These are phyloP conservation scores for Candida parachauliodes DNA, from an alignment of 805 yeast species.

Conservation along the genomic window DNA sequence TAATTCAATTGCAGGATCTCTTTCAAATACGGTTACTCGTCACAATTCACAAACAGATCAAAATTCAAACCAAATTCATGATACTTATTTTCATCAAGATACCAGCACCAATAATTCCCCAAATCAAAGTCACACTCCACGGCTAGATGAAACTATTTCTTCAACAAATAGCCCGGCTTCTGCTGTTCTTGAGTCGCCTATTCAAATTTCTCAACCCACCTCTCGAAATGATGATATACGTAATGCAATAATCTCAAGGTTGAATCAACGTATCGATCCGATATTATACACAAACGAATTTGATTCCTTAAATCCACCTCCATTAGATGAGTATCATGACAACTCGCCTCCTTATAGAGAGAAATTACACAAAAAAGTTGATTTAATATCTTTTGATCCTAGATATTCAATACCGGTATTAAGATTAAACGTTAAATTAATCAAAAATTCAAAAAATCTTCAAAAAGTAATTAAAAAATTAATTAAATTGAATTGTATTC, in stretches of 20 bases:
- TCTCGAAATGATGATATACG: constrained; percentile 2
- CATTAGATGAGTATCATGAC: constrained; percentile 10
- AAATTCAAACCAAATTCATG: no score
- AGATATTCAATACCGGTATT: constrained; percentile 21
- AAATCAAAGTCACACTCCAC: no score
- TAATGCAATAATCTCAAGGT: constrained; percentile 6
- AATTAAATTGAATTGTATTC: constrained; percentile 19
- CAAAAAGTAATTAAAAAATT: constrained; percentile 16
- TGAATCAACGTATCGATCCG: constrained; percentile 7
- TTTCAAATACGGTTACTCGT: no score
- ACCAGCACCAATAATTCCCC: no score
- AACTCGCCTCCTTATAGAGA: constrained; percentile 23
- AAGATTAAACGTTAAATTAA: constrained; percentile 18
- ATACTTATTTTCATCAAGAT: no score
- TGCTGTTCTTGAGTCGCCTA: no score
- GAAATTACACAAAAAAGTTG: constrained; percentile 21
- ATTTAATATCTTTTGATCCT: constrained; percentile 25
- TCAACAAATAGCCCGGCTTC: no score
- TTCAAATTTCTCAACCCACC: no score
- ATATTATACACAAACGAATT: not conserved
- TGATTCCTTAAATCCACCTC: constrained; percentile 4
- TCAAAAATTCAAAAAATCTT: constrained; percentile 12
- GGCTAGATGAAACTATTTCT: no score
- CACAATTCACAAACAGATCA: no score
- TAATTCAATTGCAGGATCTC: no score